Percentiles rank a stretch among this genome's conserved stretches.
Conservation (phyloP, 176 grass and related monocot genomes). For the Melocanna baccifera region DNA sequence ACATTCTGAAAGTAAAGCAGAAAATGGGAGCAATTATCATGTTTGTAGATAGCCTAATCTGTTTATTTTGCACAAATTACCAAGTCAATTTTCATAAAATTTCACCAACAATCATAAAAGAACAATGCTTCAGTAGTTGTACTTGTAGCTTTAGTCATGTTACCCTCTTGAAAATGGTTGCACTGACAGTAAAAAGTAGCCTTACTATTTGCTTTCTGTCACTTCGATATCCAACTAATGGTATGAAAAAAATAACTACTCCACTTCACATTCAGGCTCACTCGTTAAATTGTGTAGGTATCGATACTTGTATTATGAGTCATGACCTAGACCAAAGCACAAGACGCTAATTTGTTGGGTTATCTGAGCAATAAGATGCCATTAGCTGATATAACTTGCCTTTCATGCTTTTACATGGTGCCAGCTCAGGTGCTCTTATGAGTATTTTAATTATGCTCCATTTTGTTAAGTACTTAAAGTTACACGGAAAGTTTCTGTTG, state of each 20-base stretch:
- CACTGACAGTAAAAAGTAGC: not conserved
- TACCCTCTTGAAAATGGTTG: constrained; percentile 13
- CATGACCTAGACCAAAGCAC: constrained; percentile 8
- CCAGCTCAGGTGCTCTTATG: constrained; percentile 1
- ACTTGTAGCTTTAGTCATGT: constrained; percentile 11
- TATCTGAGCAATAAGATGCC: constrained; percentile 1
- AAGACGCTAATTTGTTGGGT: constrained; percentile 15
- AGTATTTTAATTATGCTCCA: constrained; percentile 7
- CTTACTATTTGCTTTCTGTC: constrained; percentile 1
- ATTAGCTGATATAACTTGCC: constrained; percentile 3
- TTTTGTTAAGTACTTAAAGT: not conserved
- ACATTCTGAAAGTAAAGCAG: constrained; percentile 63
- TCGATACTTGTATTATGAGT: not conserved
- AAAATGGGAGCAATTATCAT: constrained; percentile 21
- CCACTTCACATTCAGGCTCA: constrained; percentile 4
- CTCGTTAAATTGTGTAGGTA: not conserved
- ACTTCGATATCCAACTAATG: constrained; percentile 13
- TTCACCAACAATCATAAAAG: constrained; percentile 12
- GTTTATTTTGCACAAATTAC: not conserved
- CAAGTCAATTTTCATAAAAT: not conserved
- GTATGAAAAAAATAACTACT: constrained; percentile 11
- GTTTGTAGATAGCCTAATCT: constrained; percentile 1
- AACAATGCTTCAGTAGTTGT: constrained; percentile 13
- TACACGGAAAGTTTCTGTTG: not conserved
- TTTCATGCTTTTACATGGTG: constrained; percentile 7